Evolutionary conservation across 306 rosid genomes (phyloP).

Genomic region (Glycyrrhiza uralensis): DNA sequence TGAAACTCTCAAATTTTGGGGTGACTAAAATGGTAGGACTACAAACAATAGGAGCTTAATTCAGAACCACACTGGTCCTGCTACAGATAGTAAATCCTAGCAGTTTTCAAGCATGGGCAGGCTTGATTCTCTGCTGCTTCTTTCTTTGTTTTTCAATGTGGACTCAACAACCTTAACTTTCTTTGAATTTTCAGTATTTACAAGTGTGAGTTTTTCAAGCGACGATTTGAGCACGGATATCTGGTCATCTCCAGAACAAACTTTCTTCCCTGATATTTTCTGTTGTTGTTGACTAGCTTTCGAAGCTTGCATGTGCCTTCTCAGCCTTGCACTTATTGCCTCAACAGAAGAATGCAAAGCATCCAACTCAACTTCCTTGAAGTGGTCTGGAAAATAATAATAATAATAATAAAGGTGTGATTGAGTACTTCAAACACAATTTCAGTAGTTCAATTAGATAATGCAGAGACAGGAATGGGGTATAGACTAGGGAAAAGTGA

Average conservation of each 20-base stretch:
- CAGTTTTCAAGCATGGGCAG: background rate
- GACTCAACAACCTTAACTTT: conserved; percentile 77
- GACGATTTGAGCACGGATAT: conserved; percentile 66
- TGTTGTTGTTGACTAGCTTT: conserved; percentile 45
- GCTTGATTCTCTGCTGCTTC: conserved; percentile 40
- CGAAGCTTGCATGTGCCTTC: conserved; percentile 49
- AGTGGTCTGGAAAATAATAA: conserved; percentile 62
- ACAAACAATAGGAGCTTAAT: conserved; percentile 10
- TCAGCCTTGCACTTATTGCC: conserved; percentile 60
- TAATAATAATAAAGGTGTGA: background rate
- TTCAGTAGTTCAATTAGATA: background rate
- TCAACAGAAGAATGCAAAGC: conserved; percentile 74
- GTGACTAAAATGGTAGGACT: background rate
- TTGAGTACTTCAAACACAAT: background rate
- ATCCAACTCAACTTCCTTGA: conserved; percentile 69
- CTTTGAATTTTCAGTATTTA: conserved; percentile 63
- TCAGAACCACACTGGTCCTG: background rate
- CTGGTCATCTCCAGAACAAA: conserved; percentile 50
- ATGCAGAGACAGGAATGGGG: background rate
- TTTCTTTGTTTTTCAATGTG: conserved; percentile 49
- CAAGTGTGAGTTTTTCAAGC: conserved; percentile 64
- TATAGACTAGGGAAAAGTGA: background rate
- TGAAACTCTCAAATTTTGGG: background rate
- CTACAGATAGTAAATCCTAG: background rate
- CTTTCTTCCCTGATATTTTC: conserved; percentile 49